Base-by-base conservation (phyloP, 1,284 basidiomycete species). In the Kalmanozyma brasiliensis region DNA sequence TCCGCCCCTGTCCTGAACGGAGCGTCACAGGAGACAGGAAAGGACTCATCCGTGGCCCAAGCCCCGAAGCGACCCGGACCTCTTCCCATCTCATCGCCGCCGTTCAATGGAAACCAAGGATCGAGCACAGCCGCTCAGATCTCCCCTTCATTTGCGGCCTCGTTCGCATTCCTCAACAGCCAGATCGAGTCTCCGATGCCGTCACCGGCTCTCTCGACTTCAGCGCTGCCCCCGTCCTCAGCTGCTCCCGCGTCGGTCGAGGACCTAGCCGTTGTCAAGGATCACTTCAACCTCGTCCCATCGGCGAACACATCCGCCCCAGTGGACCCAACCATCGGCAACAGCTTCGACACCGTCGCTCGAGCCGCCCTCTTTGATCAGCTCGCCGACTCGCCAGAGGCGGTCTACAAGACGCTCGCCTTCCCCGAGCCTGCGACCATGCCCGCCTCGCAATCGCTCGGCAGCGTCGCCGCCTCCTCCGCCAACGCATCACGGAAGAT, bases 321-420 rank as follows among this genome's bases (percentile, higher is more conserved):
- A 5, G 8, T 10, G 19, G 8, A 22, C 5, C 11, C 40, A 19
- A 20, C 8, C 8, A 17, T 8, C 3, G 22, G 24, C 6, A 43
- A 46, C 9, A 17, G 14, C 13, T 44, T 48, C 13, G 49, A 49
- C 20, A 30, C 17, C 14, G 29, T 19, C 4, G 16, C 34, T 11
- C 47, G 41, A 22, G 52, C 45, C 6, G 32, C 61, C 9, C 45
- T 64, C 19, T 64, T 57, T 13, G 49, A 52, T 8, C 61, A 41
- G 26, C 61, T 64, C n/a, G 61, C 61, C 23, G 53, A 64, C 30
- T 58, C 61, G 3, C 61, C 61, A n/a, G 61, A 57, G 42, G 53
- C 53, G 10, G 49, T 57, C 6, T 49, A 57, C 49, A 64, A 64
- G 42, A 52, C 61, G 24, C 61, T 64, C 9, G 49, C 46, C 5